Conservation (phyloP, 768 basidiomycete genomes). For the Podaxis sp. region DNA sequence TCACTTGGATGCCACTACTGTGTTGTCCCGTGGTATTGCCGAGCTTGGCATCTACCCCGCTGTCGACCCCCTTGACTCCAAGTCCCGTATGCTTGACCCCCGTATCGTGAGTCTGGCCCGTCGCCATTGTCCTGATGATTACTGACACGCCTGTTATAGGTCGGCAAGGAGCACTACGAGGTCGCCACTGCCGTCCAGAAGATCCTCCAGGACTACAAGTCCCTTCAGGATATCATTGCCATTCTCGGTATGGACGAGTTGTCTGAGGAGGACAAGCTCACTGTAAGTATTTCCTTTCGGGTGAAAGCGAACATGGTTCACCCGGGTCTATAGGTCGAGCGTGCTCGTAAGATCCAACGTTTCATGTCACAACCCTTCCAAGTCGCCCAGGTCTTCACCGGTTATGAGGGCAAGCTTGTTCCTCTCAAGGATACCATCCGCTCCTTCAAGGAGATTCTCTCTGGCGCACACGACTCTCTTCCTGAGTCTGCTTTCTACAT, state of each 20-base stretch:
- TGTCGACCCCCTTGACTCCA: slow-evolving; percentile 98
- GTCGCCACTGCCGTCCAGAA: slow-evolving; percentile 97
- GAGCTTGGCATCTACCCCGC: slow-evolving; percentile 99
- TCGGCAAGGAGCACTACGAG: slow-evolving; percentile 92
- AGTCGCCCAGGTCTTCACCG: slow-evolving; percentile 99
- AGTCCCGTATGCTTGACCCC: slow-evolving; percentile 99
- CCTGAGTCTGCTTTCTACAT: slow-evolving; percentile 99
- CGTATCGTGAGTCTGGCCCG: slow-evolving; percentile 73
- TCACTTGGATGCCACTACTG: slow-evolving; percentile 99
- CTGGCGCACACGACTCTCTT: slow-evolving; percentile 82
- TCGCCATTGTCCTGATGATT: not conserved
- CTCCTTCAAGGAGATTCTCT: slow-evolving; percentile 97
- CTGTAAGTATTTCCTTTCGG: slow-evolving; percentile 50
- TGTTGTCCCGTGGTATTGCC: slow-evolving; percentile 98
- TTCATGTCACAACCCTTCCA: slow-evolving; percentile 99
- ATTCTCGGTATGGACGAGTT: slow-evolving; percentile 99
- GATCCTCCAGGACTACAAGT: slow-evolving; percentile 96
- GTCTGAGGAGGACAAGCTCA: slow-evolving; percentile 99
- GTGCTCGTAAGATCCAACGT: slow-evolving; percentile 97
- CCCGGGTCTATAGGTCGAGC: slow-evolving; percentile 67
- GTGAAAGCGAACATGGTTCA: not conserved
- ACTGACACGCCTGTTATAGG: slow-evolving; percentile 34
- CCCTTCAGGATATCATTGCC: slow-evolving; percentile 98
- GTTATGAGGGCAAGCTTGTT: slow-evolving; percentile 97
- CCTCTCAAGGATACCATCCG: slow-evolving; percentile 94